These are phyloP conservation scores for Russula emetica DNA, from an alignment of 768 basidiomycete species.

Conservation along the genomic window DNA sequence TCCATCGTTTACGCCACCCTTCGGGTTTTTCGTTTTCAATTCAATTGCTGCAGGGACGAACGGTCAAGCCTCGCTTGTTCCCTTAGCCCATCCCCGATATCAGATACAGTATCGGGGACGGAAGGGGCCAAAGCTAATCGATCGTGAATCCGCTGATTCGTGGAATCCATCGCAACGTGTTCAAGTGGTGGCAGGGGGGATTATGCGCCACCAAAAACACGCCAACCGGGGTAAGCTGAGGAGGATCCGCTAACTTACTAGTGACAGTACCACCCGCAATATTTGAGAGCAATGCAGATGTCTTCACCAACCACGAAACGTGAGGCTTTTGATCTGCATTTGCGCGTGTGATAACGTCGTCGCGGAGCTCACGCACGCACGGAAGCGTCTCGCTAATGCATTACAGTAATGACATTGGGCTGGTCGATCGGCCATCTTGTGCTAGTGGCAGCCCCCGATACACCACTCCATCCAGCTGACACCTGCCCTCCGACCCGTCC, in stretches of 20 bases:
- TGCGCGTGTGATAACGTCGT: neutral
- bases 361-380: conserved; percentile 14
- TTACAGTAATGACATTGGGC: too few species aligned
- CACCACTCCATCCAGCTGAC: neutral
- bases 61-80: neutral
- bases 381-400: neutral
- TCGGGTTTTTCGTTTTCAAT: neutral
- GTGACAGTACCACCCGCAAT: too few species aligned
- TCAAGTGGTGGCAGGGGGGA: conserved; percentile 18
- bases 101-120: neutral
- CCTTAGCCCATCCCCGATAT: conserved; percentile 6
- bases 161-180: conserved; percentile 11
- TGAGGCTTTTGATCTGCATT: neutral
- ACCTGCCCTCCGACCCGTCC: neutral
- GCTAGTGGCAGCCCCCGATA: too few species aligned
- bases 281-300: too few species aligned
- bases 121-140: neutral
- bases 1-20: neutral
- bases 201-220: neutral
- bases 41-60: neutral
- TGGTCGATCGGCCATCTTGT: neutral
- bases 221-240: neutral
- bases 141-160: neutral
- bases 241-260: too few species aligned
- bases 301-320: too few species aligned